phyloP scores from a whole-genome alignment of 2,329 filamentous ascomycete genomes.

The Fusarium sp. region DNA sequence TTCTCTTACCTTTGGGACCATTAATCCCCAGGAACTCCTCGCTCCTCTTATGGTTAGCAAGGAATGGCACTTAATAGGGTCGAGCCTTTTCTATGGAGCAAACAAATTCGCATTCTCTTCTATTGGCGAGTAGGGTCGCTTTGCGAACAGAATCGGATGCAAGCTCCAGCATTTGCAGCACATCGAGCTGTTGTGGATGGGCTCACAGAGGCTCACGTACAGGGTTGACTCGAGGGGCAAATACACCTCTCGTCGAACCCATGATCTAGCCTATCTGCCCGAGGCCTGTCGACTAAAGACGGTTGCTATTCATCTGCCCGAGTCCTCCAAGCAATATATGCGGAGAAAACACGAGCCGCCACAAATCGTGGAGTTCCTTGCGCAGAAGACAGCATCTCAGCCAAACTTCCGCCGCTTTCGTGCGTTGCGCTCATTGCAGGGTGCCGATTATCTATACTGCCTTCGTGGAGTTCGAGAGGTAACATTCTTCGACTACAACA shows the following conservation, averaged over 20 bases:
- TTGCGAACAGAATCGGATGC: conserved; percentile 52
- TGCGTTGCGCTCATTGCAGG: conserved; percentile 52
- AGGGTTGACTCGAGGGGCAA: conserved; percentile 15
- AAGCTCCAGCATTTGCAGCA: conserved; percentile 54
- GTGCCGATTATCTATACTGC: conserved; percentile 53
- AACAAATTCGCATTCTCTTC: conserved; percentile 63
- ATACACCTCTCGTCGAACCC: conserved; percentile 50
- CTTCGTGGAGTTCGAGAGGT: conserved; percentile 55
- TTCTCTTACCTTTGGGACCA: conserved; percentile 43
- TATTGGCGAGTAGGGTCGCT: conserved; percentile 60
- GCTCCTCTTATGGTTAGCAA: conserved; percentile 51
- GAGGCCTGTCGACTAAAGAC: conserved; percentile 52
- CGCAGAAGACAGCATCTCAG: conserved; percentile 46
- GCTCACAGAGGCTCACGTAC: conserved; percentile 46
- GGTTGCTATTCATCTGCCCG: conserved; percentile 51
- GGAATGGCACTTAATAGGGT: conserved; percentile 51
- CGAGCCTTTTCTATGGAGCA: conserved; percentile 56
- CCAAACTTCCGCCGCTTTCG: conserved; percentile 51
- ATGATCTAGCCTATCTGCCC: conserved; percentile 47
- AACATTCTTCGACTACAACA: conserved; percentile 52
- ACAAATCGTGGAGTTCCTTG: conserved; percentile 36
- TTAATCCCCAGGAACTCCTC: conserved; percentile 49
- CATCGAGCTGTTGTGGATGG: conserved; percentile 54
- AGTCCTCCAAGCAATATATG: conserved; percentile 43
- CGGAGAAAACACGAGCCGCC: conserved; percentile 50